A percentile compares a stretch with the other conserved stretches of the same genome.
Evolutionary conservation across 441 rosid species (phyloP).

Genomic region (Codiaeum variegatum): DNA sequence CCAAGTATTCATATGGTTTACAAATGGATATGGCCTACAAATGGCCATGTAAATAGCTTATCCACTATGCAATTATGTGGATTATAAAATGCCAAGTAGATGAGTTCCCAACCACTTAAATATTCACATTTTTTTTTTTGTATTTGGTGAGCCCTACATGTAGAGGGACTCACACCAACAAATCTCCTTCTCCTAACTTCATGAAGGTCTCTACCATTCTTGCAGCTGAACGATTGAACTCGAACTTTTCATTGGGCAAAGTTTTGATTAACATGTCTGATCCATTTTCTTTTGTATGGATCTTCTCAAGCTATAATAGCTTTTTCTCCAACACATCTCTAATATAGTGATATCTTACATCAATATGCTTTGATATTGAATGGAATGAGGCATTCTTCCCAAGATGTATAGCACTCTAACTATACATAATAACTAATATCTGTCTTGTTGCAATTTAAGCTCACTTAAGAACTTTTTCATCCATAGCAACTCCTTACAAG

Average conservation of each 20-base stretch:
- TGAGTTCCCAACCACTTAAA: no score
- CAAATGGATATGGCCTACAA: no score
- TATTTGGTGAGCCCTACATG: no score
- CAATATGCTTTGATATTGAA: neutral
- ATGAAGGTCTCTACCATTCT: neutral
- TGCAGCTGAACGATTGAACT: neutral
- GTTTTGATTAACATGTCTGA: no score
- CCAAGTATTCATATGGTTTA: no score
- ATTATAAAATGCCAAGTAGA: no score
- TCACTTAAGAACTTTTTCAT: no score
- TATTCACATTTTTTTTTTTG: no score
- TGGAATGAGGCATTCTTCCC: no score
- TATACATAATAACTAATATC: no score
- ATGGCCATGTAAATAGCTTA: no score
- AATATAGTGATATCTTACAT: neutral
- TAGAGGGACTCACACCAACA: neutral
- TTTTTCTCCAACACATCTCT: neutral
- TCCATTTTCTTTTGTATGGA: neutral
- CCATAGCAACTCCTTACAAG: neutral
- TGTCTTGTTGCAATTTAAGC: neutral
- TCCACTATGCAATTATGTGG: no score
- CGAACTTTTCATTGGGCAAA: neutral
- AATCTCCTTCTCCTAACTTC: neutral
- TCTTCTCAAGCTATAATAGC: neutral
- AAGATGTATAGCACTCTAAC: neutral